phyloP scores from a whole-genome alignment of 257 asterid genomes.

The Paraleonurus japonicus region DNA sequence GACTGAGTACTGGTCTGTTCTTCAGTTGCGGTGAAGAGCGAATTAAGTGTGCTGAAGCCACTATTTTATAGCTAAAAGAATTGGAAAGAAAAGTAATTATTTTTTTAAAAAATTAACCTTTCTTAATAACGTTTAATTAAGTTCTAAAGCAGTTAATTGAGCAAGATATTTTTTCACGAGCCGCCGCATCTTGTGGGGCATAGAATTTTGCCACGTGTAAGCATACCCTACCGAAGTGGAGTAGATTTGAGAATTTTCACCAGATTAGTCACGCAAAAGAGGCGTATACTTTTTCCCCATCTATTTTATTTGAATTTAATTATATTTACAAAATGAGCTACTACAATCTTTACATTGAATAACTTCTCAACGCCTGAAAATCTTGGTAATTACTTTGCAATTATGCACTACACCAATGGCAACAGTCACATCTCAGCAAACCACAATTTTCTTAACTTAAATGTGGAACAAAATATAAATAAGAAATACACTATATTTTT shows the following conservation, averaged over 20 bases:
- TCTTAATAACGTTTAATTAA: constrained; percentile 11
- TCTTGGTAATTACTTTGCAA: neutral
- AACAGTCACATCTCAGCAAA: neutral
- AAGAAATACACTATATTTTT: no score
- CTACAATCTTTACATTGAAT: neutral
- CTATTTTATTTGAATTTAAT: neutral
- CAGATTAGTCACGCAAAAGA: neutral
- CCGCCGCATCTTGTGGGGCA: constrained; percentile 64
- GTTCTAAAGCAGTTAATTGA: constrained; percentile 25
- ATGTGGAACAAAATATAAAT: neutral
- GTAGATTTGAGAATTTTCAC: constrained; percentile 3
- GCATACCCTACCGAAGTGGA: neutral
- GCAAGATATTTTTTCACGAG: constrained; percentile 44
- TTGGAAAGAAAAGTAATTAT: neutral
- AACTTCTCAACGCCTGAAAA: neutral
- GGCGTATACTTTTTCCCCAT: neutral
- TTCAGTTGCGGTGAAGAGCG: constrained; percentile 43
- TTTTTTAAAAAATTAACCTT: neutral
- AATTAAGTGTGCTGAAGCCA: constrained; percentile 32
- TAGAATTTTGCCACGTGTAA: constrained; percentile 44
- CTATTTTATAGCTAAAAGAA: constrained; percentile 51
- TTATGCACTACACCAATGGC: neutral
- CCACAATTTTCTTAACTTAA: neutral
- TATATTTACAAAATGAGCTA: neutral
- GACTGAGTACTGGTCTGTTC: constrained; percentile 14